Percentiles rank a stretch among this genome's conserved stretches.
These are phyloP conservation scores for Scedosporium boydii DNA, from an alignment of 2,329 filamentous ascomycete species.

Conservation along the genomic window DNA sequence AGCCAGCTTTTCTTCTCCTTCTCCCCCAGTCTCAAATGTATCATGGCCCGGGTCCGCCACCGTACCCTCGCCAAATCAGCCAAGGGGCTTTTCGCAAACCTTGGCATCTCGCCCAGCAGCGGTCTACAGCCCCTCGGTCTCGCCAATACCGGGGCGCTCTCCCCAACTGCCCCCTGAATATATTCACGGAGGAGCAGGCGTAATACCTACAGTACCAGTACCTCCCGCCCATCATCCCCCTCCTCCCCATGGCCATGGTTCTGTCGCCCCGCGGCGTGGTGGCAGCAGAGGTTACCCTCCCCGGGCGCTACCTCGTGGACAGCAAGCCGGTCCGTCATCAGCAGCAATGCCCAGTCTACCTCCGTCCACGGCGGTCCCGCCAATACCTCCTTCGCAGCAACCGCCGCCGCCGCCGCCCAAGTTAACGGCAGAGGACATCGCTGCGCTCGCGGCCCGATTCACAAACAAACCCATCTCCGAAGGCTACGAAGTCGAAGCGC, in stretches of 20 bases:
- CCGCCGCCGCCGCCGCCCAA: slow-evolving; percentile 4
- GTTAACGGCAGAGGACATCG: slow-evolving; percentile 18
- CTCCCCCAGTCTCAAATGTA: background rate
- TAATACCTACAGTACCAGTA: background rate
- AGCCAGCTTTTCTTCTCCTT: background rate
- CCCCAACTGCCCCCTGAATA: background rate
- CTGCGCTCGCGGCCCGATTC: slow-evolving; percentile 26
- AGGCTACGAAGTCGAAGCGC: slow-evolving; percentile 27
- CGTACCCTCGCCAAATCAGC: background rate
- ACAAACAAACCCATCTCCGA: slow-evolving; percentile 32
- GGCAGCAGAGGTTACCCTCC: background rate
- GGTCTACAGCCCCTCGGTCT: background rate
- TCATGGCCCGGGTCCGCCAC: background rate
- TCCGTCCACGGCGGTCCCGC: background rate
- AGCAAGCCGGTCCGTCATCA: no score
- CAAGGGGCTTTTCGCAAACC: background rate
- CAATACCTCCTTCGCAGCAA: background rate
- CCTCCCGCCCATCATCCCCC: background rate
- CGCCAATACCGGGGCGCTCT: background rate
- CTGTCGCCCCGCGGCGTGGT: background rate
- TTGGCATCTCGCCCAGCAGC: background rate
- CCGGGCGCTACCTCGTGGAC: background rate
- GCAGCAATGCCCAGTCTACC: background rate
- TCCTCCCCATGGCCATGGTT: background rate
- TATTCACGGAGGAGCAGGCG: background rate